A percentile compares a stretch with the other conserved stretches of the same genome.
Conservation (phyloP, 225 moss, liverwort and hornwort species). For the Straminergon stramineum region DNA sequence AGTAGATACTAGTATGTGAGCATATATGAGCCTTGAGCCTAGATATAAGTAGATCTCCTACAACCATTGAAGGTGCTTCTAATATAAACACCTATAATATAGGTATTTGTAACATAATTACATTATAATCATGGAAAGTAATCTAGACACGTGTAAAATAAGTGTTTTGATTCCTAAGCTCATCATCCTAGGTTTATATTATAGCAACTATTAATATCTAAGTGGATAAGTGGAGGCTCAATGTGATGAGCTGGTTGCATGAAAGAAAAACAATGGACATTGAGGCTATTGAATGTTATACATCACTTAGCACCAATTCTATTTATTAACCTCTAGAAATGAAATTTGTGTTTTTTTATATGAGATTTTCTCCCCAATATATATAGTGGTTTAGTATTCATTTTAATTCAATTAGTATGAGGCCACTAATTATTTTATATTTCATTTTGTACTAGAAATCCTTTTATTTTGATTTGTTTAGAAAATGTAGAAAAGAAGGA, state of each 20-base stretch:
- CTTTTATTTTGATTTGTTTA: background rate
- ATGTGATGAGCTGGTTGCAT: accelerated
- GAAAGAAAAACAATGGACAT: accelerated
- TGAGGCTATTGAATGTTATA: background rate
- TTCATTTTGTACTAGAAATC: background rate
- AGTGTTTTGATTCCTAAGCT: accelerated
- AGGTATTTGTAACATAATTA: background rate
- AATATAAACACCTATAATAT: background rate
- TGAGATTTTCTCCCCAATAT: background rate
- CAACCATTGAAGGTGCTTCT: too few species aligned
- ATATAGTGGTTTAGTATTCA: accelerated
- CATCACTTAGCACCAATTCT: background rate
- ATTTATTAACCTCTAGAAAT: background rate
- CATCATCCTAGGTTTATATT: too few species aligned
- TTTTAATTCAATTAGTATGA: background rate
- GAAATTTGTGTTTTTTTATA: background rate
- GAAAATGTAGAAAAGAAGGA: background rate
- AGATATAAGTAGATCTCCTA: accelerated
- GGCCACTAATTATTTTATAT: background rate
- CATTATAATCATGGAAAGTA: background rate
- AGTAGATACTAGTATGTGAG: background rate
- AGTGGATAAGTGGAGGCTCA: background rate
- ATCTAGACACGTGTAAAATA: accelerated
- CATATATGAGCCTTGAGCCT: background rate
- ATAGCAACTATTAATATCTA: background rate